These are phyloP conservation scores for Mrakia gelida DNA, from an alignment of 768 basidiomycete species.

Conservation along the genomic window DNA sequence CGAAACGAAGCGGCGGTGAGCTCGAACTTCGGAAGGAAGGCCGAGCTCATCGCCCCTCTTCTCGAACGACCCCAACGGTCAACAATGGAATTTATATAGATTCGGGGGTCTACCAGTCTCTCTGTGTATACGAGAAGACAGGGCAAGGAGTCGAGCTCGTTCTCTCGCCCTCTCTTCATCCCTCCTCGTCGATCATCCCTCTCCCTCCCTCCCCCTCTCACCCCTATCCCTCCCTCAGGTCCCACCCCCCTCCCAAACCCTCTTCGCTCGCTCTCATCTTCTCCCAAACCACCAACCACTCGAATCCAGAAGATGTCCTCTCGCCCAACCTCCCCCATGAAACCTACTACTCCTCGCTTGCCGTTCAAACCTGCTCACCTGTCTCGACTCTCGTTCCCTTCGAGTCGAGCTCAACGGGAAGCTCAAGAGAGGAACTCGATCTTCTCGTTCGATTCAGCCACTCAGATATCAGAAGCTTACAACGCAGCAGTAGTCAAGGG, in stretches of 20 bases:
- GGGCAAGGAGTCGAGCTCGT: not conserved
- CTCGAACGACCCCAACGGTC: too few species aligned
- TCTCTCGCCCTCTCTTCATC: too few species aligned
- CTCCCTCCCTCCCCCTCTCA: not conserved
- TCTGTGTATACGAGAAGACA: too few species aligned
- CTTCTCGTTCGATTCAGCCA: conserved; percentile 21
- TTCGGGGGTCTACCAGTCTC: too few species aligned
- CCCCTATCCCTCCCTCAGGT: not conserved
- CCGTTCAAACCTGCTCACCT: conserved; percentile 24
- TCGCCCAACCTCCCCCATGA: not conserved
- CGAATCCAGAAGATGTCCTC: not conserved
- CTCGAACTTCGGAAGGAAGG: not conserved
- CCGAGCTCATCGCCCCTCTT: not conserved
- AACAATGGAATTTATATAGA: too few species aligned
- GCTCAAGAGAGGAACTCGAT: not conserved
- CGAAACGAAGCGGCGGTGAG: not conserved
- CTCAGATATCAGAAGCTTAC: not conserved
- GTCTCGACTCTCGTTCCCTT: conserved; percentile 16
- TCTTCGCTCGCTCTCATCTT: not conserved
- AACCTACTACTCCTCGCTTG: not conserved
- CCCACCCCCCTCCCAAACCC: not conserved
- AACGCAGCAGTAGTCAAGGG: not conserved
- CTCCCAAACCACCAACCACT: not conserved
- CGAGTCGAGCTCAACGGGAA: not conserved
- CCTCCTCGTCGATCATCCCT: not conserved